Conservation (phyloP, 768 basidiomycete genomes). For the Trametes sanguinea region DNA sequence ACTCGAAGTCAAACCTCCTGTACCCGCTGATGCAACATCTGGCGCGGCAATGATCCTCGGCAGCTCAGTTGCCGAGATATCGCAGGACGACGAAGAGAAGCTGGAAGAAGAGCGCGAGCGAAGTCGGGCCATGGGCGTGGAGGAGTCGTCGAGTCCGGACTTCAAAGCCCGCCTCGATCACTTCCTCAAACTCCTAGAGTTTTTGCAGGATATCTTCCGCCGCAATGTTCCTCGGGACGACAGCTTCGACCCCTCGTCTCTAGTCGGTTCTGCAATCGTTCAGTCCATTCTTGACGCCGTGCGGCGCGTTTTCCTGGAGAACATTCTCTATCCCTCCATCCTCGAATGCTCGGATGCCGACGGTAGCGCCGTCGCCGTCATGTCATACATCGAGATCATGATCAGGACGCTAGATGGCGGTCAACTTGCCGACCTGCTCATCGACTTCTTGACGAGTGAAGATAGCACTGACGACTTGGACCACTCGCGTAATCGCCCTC, state of each 20-base stretch:
- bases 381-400: constrained; percentile 93
- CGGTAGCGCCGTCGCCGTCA: constrained; percentile 94
- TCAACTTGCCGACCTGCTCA: constrained; percentile 66
- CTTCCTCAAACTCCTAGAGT: constrained; percentile 88
- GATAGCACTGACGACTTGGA: constrained; percentile 68
- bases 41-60: constrained; percentile 75
- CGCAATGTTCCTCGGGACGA: constrained; percentile 57
- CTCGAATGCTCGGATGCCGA: constrained; percentile 90
- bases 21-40: constrained; percentile 39
- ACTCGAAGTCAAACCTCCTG: constrained; percentile 62
- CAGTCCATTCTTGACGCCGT: constrained; percentile 83
- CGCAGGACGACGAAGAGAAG: constrained; percentile 57
- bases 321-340: constrained; percentile 89
- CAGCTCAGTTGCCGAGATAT: constrained; percentile 46
- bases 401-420: constrained; percentile 72
- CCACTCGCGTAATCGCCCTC: constrained; percentile 44
- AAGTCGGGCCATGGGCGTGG: constrained; percentile 64
- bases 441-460: constrained; percentile 82
- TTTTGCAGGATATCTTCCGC: constrained; percentile 84
- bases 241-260: constrained; percentile 55
- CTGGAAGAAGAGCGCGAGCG: constrained; percentile 51
- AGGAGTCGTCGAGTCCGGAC: constrained; percentile 72
- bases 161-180: constrained; percentile 83
- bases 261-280: constrained; percentile 80
- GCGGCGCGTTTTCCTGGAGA: constrained; percentile 85